Evolutionary conservation across 2,329 filamentous ascomycete genomes (phyloP), one percentile per base, ranked within the genome.

Genomic region (Fusarium pseudonygamai): DNA sequence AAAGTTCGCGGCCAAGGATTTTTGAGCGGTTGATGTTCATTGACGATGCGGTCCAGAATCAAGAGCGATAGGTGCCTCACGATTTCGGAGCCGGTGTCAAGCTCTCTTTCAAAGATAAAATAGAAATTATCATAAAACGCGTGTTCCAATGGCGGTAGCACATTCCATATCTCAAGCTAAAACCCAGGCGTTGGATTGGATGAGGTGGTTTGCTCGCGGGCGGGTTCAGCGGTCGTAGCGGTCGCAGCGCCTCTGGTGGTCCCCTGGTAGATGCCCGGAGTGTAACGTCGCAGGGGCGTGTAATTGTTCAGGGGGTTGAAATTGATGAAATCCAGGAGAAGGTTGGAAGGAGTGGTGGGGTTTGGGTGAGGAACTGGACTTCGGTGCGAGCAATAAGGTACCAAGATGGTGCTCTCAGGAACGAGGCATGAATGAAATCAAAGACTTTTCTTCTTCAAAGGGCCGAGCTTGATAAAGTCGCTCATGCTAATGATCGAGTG

Each of bases 171-270:
- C 60, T 52, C 66, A 67, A n/a, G 40, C 57, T 34, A 53, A 67
- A 30, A 30, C 26, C 45, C 14, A 30, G 46, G 69, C 63, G 80
- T 78, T 78, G 79, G 73, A 67, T 78, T 79, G 79, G 74, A 66
- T 72, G 74, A 70, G 65, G 64, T 76, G 75, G 75, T 75, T 75
- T 77, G 75, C 53, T 68, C 71, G 64, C 64, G 71, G 67, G 67
- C 67, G 66, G 64, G 74, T 74, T 69, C 71, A 73, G 72, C 72
- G 72, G 68, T 67, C 55, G 67, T 71, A 73, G 69, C 73, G 75
- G 66, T 71, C 65, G 57, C 67, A 78, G 71, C 71, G 74, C 60
- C 74, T 71, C 64, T 57, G 69, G 66, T 60, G 58, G 60, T 61
- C 64, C 72, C 69, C 69, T 49, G 60, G 43, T 49, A 49, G 32